These are phyloP conservation scores for Colletotrichum cordylinicola DNA, from an alignment of 2,329 filamentous ascomycete species.

Conservation along the genomic window DNA sequence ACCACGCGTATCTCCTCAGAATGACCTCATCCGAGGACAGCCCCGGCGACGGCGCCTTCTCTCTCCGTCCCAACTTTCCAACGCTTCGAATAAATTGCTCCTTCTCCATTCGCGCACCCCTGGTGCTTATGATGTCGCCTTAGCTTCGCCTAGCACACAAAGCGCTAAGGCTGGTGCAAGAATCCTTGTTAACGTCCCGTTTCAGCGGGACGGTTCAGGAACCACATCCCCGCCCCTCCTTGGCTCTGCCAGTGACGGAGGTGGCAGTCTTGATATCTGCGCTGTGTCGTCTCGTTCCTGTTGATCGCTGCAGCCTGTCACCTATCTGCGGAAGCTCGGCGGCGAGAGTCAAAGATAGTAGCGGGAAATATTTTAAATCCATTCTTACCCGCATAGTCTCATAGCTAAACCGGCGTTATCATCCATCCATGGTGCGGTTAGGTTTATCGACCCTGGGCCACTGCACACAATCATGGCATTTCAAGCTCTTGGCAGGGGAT, in stretches of 20 bases:
- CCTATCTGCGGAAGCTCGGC: not conserved
- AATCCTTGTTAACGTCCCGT: conserved; percentile 7
- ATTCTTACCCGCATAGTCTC: not conserved
- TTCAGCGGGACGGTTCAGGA: conserved; percentile 20
- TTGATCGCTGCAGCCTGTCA: not conserved
- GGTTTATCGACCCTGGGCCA: not conserved
- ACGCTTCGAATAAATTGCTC: conserved; percentile 21
- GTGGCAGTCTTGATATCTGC: not conserved
- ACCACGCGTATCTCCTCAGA: not conserved
- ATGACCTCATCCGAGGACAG: conserved; percentile 9
- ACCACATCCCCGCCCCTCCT: conserved; percentile 1
- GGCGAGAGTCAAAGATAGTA: not conserved
- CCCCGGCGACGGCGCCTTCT: not conserved
- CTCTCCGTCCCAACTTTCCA: conserved; percentile 18
- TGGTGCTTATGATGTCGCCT: not conserved
- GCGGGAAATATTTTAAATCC: not conserved
- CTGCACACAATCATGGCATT: not conserved
- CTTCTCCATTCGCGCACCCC: conserved; percentile 6
- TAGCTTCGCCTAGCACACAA: not conserved
- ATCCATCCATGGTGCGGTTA: not conserved
- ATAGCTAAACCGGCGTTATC: not conserved
- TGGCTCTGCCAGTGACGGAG: not conserved
- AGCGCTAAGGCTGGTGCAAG: conserved; percentile 8
- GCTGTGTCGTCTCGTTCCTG: not conserved
- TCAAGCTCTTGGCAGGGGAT: not conserved